A percentile compares a stretch with the other conserved stretches of the same genome.
Conservation (phyloP, 768 basidiomycete species). For the Amylocystis lapponica region DNA sequence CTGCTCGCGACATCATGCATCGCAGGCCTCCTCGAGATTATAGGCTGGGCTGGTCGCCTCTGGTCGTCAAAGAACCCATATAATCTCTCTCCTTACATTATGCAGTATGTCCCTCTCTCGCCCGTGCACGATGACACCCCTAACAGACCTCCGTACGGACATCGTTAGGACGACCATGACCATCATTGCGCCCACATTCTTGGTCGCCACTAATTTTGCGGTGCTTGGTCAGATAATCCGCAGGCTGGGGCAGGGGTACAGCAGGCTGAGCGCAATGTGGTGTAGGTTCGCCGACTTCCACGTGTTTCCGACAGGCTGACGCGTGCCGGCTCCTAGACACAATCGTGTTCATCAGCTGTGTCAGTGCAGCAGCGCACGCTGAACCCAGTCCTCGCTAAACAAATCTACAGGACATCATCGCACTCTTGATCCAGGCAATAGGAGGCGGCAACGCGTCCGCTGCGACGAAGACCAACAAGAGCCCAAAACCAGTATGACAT, state of each 20-base stretch:
- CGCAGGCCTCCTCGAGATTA: constrained; percentile 28
- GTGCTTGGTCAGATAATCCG: constrained; percentile 45
- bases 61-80: constrained; percentile 26
- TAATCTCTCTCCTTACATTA: constrained; percentile 28
- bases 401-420: constrained; percentile 48
- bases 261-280: constrained; percentile 35
- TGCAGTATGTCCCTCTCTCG: constrained; percentile 30
- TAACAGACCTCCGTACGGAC: constrained; percentile 31
- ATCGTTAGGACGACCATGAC: constrained; percentile 35
- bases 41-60: constrained; percentile 34
- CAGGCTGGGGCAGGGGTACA: constrained; percentile 39
- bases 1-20: constrained; percentile 27
- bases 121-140: too few relatives aligned
- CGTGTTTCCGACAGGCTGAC: not conserved
- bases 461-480: constrained; percentile 16
- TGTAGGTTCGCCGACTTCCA: constrained; percentile 29
- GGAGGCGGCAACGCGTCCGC: constrained; percentile 50
- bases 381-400: too few relatives aligned
- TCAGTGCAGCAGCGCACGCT: too few relatives aligned
- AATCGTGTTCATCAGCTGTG: constrained; percentile 35
- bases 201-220: constrained; percentile 56
- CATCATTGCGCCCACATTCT: constrained; percentile 51
- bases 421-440: constrained; percentile 57
- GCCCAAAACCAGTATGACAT: constrained; percentile 16
- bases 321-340: constrained; percentile 27